phyloP scores from a whole-genome alignment of 2,329 filamentous ascomycete species.

The Exophiala sideris region DNA sequence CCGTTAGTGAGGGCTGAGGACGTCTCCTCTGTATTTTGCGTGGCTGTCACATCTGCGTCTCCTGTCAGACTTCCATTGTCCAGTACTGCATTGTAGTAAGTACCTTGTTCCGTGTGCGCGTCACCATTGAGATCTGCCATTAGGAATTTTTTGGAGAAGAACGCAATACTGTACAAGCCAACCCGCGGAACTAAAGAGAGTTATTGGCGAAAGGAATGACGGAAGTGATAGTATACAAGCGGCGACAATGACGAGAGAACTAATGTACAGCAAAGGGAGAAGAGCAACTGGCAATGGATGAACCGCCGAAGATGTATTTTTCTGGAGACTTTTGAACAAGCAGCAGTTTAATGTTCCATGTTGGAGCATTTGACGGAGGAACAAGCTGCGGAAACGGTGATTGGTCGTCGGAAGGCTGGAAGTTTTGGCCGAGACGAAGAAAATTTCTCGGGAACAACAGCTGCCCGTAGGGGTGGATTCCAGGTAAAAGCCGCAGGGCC shows the following conservation, averaged over 20 bases:
- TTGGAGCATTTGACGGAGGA: neutral
- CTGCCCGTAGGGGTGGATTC: neutral
- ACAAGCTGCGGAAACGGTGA: neutral
- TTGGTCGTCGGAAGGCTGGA: neutral
- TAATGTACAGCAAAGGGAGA: constrained; percentile 15
- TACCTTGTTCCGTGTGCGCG: constrained; percentile 27
- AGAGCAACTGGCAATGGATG: neutral
- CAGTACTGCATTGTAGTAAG: neutral
- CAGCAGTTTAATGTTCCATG: neutral
- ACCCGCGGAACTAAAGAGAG: constrained; percentile 2
- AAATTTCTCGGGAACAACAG: constrained; percentile 3
- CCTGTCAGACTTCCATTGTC: constrained; percentile 1
- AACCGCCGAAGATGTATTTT: neutral
- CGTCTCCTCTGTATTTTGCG: constrained; percentile 6
- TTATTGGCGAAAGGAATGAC: constrained; percentile 20
- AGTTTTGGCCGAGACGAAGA: neutral
- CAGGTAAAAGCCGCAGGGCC: neutral
- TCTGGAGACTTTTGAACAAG: neutral
- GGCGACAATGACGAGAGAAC: constrained; percentile 1
- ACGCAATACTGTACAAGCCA: constrained; percentile 25
- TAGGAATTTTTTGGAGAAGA: constrained; percentile 14
- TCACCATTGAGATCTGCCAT: constrained; percentile 28
- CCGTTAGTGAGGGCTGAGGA: constrained; percentile 17
- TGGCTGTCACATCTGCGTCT: constrained; percentile 14
- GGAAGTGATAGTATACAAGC: constrained; percentile 25